Evolutionary conservation across 1,284 basidiomycete species (phyloP).

Genomic region (Exobasidium rhododendri): DNA sequence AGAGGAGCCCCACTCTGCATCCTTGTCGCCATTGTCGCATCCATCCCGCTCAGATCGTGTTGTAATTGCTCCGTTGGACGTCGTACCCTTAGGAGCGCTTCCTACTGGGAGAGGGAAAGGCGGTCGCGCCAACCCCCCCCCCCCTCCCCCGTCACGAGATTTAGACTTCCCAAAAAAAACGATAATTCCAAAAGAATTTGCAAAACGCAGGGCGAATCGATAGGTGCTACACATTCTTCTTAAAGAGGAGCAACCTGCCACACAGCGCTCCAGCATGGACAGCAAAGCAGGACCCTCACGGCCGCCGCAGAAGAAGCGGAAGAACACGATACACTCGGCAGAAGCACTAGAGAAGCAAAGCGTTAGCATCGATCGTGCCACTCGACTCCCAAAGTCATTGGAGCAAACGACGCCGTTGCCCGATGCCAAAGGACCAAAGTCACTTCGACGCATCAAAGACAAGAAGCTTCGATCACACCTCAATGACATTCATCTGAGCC

Average conservation of each 20-base stretch:
- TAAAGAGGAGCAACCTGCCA: too few species aligned
- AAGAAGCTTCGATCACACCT: constrained; percentile 52
- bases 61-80: too few species aligned
- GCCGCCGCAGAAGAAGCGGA: constrained; percentile 9
- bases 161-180: too few species aligned
- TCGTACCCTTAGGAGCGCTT: too few species aligned
- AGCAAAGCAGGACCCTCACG: neutral
- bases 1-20: constrained; percentile 8
- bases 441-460: constrained; percentile 40
- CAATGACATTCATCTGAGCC: constrained; percentile 37
- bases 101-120: too few species aligned
- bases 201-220: too few species aligned
- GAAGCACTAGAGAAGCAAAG: constrained; percentile 43
- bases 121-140: too few species aligned
- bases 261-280: too few species aligned
- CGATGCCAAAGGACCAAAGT: constrained; percentile 42
- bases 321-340: constrained; percentile 24
- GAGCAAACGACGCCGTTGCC: constrained; percentile 34
- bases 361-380: constrained; percentile 39
- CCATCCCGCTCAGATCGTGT: neutral
- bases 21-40: constrained; percentile 1
- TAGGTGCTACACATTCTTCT: too few species aligned
- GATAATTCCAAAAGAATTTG: too few species aligned
- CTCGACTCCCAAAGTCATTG: constrained; percentile 42
- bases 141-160: too few species aligned